These are phyloP conservation scores for Erodium maritimum DNA, from an alignment of 345 rosid species.

Conservation along the genomic window DNA sequence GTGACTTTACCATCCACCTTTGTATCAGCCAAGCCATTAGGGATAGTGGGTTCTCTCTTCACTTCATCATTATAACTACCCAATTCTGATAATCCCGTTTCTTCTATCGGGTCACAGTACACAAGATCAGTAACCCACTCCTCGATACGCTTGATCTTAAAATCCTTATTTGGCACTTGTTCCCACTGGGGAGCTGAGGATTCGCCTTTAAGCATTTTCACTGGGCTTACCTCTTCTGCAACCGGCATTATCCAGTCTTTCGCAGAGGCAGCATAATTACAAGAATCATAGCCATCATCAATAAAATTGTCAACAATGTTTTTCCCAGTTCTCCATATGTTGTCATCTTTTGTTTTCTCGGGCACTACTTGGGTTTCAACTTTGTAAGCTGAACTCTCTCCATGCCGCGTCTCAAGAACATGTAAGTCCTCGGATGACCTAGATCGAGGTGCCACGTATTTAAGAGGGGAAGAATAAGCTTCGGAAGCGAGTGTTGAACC, in stretches of 20 bases:
- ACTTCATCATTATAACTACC: conserved; percentile 18
- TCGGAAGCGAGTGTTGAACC: conserved; percentile 17
- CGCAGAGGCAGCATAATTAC: conserved; percentile 42
- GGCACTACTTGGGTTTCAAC: conserved; percentile 16
- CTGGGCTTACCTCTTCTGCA: conserved; percentile 22
- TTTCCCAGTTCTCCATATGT: conserved; percentile 16
- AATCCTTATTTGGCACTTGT: conserved; percentile 45
- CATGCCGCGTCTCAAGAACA: conserved; percentile 21
- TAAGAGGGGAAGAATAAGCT: conserved; percentile 19
- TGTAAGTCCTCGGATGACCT: conserved; percentile 57
- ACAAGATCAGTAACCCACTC: conserved; percentile 84
- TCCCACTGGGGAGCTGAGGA: conserved; percentile 24
- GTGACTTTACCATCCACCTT: conserved; percentile 42
- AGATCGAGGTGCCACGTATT: conserved; percentile 22
- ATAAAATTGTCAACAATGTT: conserved; percentile 24
- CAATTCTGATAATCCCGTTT: conserved; percentile 29
- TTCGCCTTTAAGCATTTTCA: conserved; percentile 32
- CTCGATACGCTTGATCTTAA: conserved; percentile 60
- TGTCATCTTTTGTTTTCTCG: conserved; percentile 21
- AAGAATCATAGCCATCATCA: conserved; percentile 37
- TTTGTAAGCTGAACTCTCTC: conserved; percentile 28
- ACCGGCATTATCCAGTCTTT: conserved; percentile 67
- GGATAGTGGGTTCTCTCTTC: conserved; percentile 21
- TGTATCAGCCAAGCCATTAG: conserved; percentile 21
- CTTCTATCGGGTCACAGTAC: conserved; percentile 44